These are phyloP conservation scores for Penicillium hesseltinei DNA, from an alignment of 2,329 filamentous ascomycete genomes.

Conservation along the genomic window DNA sequence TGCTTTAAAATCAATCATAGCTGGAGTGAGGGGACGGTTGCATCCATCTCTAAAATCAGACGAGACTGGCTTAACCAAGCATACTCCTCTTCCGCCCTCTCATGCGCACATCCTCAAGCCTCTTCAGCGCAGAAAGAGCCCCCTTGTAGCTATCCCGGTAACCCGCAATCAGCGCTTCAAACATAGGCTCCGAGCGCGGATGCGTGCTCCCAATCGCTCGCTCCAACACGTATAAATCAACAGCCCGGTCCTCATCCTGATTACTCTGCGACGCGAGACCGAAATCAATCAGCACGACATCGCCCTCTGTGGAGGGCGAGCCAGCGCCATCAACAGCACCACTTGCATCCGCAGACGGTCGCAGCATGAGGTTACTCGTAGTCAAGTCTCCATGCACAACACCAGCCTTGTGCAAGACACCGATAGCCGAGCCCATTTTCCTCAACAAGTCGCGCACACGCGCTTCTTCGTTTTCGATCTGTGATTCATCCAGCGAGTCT, in stretches of 20 bases:
- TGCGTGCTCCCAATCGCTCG: constrained; percentile 93
- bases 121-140: constrained; percentile 70
- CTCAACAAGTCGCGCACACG: constrained; percentile 63
- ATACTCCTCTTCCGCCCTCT: constrained; percentile 95
- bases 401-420: constrained; percentile 75
- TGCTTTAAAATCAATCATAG: constrained; percentile 15
- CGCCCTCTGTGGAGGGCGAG: constrained; percentile 55
- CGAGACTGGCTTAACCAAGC: constrained; percentile 65
- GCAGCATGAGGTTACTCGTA: constrained; percentile 92
- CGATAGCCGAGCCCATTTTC: constrained; percentile 69
- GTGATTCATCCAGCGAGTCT: constrained; percentile 31
- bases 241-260: constrained; percentile 88
- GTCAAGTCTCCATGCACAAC: constrained; percentile 94
- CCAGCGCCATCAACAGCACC: constrained; percentile 16
- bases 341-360: constrained; percentile 37
- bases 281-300: constrained; percentile 91
- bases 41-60: constrained; percentile 11
- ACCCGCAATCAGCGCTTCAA: constrained; percentile 67
- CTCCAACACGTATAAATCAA: constrained; percentile 94
- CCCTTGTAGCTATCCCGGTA: constrained; percentile 76
- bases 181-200: constrained; percentile 76
- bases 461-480: constrained; percentile 44
- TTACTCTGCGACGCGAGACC: constrained; percentile 78
- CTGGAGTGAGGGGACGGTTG: neutral
- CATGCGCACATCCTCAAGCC: constrained; percentile 87